Conservation (phyloP, 331 rosid species). For the Quercus phellos region DNA sequence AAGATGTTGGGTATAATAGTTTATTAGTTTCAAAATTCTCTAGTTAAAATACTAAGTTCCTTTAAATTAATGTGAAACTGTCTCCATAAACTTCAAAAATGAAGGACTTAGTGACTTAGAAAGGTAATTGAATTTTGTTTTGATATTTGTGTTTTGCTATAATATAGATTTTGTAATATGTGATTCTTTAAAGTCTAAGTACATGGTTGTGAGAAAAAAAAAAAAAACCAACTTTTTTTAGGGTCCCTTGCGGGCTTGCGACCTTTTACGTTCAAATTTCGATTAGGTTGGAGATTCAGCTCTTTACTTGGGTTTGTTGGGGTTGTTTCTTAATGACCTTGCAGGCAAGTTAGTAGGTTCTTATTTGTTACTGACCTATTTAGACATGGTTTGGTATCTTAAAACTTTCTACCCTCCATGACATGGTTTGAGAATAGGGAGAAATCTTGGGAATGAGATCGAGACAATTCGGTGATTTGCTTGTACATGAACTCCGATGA, state of each 20-base stretch:
- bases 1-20: too few relatives aligned
- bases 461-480: slow-evolving; percentile 28
- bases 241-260: not conserved
- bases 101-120: too few relatives aligned
- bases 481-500: slow-evolving; percentile 28
- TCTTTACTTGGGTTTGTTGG: slow-evolving; percentile 73
- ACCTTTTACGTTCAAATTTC: slow-evolving; percentile 14
- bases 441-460: slow-evolving; percentile 32
- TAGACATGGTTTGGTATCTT: slow-evolving; percentile 14
- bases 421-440: slow-evolving; percentile 21
- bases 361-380: slow-evolving; percentile 2
- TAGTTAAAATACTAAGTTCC: too few relatives aligned
- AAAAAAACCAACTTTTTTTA: too few relatives aligned
- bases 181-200: too few relatives aligned
- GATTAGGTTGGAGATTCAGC: slow-evolving; percentile 85
- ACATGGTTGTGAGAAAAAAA: too few relatives aligned
- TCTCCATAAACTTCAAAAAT: too few relatives aligned
- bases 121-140: too few relatives aligned
- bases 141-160: too few relatives aligned
- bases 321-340: slow-evolving; percentile 79
- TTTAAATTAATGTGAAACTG: too few relatives aligned
- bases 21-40: too few relatives aligned
- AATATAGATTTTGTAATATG: too few relatives aligned
- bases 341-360: slow-evolving; percentile 38
- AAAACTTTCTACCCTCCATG: slow-evolving; percentile 27